phyloP scores from a whole-genome alignment of 495 filamentous ascomycete species.

The Entonaema liquescens region DNA sequence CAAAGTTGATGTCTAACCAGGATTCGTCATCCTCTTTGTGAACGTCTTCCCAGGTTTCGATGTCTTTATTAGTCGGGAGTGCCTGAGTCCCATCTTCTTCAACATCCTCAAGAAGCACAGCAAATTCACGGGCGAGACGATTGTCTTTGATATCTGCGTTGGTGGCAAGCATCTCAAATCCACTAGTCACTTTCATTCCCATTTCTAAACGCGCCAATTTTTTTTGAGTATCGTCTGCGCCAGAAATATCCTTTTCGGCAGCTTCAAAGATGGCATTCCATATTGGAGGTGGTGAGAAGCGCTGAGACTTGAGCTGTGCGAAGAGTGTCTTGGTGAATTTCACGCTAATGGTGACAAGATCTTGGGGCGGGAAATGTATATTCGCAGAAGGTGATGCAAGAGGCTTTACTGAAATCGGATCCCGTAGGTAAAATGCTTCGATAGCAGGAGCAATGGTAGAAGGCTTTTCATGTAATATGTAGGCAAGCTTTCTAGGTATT shows the following conservation, averaged over 20 bases:
- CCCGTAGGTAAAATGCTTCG: slow-evolving; percentile 92
- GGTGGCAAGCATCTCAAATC: slow-evolving; percentile 86
- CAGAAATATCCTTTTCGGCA: slow-evolving; percentile 16
- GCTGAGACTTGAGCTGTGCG: slow-evolving; percentile 90
- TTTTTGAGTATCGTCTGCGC: slow-evolving; percentile 44
- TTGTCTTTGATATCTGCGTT: slow-evolving; percentile 72
- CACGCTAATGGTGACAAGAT: slow-evolving; percentile 79
- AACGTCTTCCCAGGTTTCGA: slow-evolving; percentile 70
- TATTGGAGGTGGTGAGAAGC: slow-evolving; percentile 72
- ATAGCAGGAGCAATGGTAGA: slow-evolving; percentile 80
- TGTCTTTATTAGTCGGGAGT: slow-evolving; percentile 78
- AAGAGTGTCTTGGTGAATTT: slow-evolving; percentile 88
- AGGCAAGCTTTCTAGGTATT: slow-evolving; percentile 85
- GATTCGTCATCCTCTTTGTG: slow-evolving; percentile 76
- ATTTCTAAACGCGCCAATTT: slow-evolving; percentile 65
- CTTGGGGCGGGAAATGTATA: slow-evolving; percentile 71
- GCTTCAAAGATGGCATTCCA: slow-evolving; percentile 62
- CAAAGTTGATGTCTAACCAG: slow-evolving; percentile 94
- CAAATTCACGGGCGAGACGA: slow-evolving; percentile 73
- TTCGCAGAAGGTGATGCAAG: slow-evolving; percentile 60
- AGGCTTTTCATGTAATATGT: slow-evolving; percentile 76
- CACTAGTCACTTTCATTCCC: slow-evolving; percentile 89
- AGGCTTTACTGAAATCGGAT: slow-evolving; percentile 78
- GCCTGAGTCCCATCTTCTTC: slow-evolving; percentile 61
- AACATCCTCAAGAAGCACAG: slow-evolving; percentile 76